phyloP scores from a whole-genome alignment of 768 basidiomycete genomes.

The Tulasnella sp. region DNA sequence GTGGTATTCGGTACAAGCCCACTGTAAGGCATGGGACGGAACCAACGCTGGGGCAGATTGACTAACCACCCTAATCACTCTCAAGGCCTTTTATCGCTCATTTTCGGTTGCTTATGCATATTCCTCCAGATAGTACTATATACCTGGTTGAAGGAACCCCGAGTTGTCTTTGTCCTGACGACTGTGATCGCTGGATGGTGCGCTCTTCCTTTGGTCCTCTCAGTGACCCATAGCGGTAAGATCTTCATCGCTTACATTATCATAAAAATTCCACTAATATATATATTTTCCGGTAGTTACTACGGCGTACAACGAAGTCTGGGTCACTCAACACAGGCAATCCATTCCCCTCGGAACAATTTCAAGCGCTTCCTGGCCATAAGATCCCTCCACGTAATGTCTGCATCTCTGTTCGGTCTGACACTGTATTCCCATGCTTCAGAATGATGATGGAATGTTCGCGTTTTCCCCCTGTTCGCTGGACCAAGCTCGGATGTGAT shows the following conservation, averaged over 20 bases:
- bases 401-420: background rate
- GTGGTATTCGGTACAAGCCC: background rate
- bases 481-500: background rate
- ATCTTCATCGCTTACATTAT: background rate
- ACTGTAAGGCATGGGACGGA: background rate
- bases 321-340: slow-evolving; percentile 7
- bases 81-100: background rate
- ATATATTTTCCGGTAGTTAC: background rate
- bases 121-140: slow-evolving; percentile 8
- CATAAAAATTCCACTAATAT: background rate
- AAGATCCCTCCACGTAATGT: slow-evolving; percentile 3
- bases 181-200: background rate
- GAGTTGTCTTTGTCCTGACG: background rate
- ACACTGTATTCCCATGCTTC: background rate
- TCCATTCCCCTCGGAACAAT: slow-evolving; percentile 11
- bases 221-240: background rate
- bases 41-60: background rate
- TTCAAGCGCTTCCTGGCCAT: slow-evolving; percentile 1
- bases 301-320: background rate
- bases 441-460: slow-evolving; percentile 10
- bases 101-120: background rate
- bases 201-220: background rate
- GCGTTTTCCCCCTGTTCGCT: background rate
- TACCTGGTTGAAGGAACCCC: background rate
- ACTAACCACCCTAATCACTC: background rate